phyloP scores from a whole-genome alignment of 2,329 filamentous ascomycete species.

The Penicillium sp. region DNA sequence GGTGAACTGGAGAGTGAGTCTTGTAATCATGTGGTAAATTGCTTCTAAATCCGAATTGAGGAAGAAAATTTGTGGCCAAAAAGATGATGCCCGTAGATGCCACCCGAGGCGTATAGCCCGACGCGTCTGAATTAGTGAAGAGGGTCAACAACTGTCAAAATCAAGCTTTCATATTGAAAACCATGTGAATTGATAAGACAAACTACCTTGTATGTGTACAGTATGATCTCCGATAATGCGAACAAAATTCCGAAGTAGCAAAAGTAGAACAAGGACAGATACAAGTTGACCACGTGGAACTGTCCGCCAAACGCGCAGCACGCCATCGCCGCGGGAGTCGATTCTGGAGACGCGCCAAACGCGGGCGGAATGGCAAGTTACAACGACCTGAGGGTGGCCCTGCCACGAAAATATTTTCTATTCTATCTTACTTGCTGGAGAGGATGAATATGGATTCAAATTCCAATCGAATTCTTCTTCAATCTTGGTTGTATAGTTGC shows the following conservation, averaged over 20 bases:
- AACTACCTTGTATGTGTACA: too few species aligned
- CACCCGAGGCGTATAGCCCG: constrained; percentile 1
- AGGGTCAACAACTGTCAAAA: background rate
- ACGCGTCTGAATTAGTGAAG: constrained; percentile 6
- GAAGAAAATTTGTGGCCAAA: background rate
- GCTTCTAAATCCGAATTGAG: background rate
- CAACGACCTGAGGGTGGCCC: too few species aligned
- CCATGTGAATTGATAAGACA: background rate
- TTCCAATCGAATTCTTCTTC: too few species aligned
- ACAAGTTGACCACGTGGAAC: background rate
- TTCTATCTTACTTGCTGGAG: too few species aligned
- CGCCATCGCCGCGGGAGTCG: constrained; percentile 19
- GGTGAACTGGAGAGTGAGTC: constrained; percentile 6
- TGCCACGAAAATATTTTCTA: too few species aligned
- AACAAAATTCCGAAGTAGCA: background rate
- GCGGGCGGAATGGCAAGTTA: too few species aligned
- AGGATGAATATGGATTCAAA: too few species aligned
- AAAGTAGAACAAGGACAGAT: background rate
- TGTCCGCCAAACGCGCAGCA: constrained; percentile 14
- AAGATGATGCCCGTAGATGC: background rate
- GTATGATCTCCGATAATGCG: background rate
- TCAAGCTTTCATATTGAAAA: background rate
- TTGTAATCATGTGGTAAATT: background rate
- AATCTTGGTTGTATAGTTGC: too few species aligned
- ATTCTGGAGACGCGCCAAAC: too few species aligned